Conservation (phyloP, 1,139 yeast species). For the Yamadazyma dendronema region DNA sequence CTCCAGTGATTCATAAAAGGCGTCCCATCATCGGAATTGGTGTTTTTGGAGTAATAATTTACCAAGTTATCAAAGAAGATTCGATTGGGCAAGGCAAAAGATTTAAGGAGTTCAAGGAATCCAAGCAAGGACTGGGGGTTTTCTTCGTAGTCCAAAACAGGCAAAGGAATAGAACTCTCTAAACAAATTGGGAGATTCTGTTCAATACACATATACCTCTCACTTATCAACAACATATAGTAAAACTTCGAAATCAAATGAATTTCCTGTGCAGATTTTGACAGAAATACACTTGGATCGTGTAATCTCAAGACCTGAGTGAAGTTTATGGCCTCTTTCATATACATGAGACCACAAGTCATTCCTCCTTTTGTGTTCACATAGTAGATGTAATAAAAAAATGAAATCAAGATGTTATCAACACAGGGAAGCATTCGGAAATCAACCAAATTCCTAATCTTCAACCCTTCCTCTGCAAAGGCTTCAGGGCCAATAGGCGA, state of each 20-base stretch:
- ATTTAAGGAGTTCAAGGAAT: conserved; percentile 22
- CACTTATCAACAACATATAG: conserved; percentile 34
- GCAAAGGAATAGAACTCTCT: conserved; percentile 29
- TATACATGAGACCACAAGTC: conserved; percentile 27
- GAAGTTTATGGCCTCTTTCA: conserved; percentile 37
- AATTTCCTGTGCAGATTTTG: conserved; percentile 24
- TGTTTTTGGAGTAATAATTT: conserved; percentile 8
- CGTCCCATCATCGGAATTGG: neutral
- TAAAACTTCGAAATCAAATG: conserved; percentile 31
- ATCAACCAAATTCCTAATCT: conserved; percentile 25
- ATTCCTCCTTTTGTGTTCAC: conserved; percentile 26
- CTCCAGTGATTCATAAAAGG: conserved; percentile 3
- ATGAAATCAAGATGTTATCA: conserved; percentile 32
- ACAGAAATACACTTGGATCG: conserved; percentile 21
- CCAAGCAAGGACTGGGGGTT: conserved; percentile 28
- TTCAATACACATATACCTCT: conserved; percentile 35
- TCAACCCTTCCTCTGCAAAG: conserved; percentile 25
- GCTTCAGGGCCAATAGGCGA: conserved; percentile 19
- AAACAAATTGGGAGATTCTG: conserved; percentile 33
- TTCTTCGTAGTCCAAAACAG: conserved; percentile 30
- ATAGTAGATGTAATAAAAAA: conserved; percentile 36
- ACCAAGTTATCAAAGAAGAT: conserved; percentile 27
- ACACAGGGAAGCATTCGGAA: conserved; percentile 22
- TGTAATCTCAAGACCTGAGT: conserved; percentile 35
- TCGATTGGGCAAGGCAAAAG: conserved; percentile 30